phyloP scores from a whole-genome alignment of 176 grass and related monocot genomes.

The Musa itinerans region DNA sequence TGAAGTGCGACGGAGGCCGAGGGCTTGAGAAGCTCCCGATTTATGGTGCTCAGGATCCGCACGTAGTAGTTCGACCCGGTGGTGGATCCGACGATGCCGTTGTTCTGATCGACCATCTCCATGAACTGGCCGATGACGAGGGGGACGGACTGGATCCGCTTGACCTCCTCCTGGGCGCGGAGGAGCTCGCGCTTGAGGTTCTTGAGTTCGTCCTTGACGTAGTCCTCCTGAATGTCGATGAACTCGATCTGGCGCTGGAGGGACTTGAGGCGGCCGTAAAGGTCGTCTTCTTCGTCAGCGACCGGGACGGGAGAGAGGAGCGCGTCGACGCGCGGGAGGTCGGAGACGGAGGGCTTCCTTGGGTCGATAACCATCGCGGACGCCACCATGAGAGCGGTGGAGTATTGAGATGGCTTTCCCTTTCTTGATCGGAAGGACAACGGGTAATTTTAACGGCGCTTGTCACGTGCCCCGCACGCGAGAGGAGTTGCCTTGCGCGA shows the following conservation, averaged over 20 bases:
- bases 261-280: slow-evolving; percentile 81
- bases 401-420: not conserved
- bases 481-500: not conserved
- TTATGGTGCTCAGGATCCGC: slow-evolving; percentile 89
- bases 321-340: not conserved
- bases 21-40: slow-evolving; percentile 86
- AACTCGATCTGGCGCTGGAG: slow-evolving; percentile 93
- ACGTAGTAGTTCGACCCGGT: slow-evolving; percentile 98
- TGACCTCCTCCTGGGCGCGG: slow-evolving; percentile 95
- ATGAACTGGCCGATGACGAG: slow-evolving; percentile 99
- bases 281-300: slow-evolving; percentile 63
- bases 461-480: not conserved
- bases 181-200: slow-evolving; percentile 92
- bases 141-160: slow-evolving; percentile 93
- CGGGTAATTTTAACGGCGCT: not conserved
- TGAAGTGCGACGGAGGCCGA: slow-evolving; percentile 80
- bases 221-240: slow-evolving; percentile 94
- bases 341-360: not conserved
- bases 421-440: not conserved
- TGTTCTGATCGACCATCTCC: slow-evolving; percentile 99
- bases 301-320: not conserved
- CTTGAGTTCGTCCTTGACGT: slow-evolving; percentile 97
- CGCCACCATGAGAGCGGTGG: slow-evolving; percentile 4
- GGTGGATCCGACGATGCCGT: slow-evolving; percentile 93
- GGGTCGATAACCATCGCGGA: not conserved